Evolutionary conservation across 495 filamentous ascomycete genomes (phyloP).

Genomic region (Neurospora sp.): DNA sequence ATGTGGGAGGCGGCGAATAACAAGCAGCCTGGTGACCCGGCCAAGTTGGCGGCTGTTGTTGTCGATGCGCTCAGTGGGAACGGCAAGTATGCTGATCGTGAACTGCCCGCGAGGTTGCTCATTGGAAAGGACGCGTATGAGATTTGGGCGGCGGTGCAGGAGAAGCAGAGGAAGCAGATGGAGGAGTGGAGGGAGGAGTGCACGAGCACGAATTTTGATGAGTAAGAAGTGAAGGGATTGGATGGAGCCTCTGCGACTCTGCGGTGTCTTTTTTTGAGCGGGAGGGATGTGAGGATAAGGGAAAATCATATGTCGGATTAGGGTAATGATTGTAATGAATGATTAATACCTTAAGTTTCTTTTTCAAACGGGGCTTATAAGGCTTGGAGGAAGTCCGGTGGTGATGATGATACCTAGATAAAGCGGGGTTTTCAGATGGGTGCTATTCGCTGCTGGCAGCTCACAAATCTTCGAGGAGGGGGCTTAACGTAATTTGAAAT

Average conservation of each 20-base stretch:
- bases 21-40: neutral
- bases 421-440: neutral
- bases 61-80: neutral
- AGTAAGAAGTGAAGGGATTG: neutral
- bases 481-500: no score
- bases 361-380: neutral
- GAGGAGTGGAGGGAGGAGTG: neutral
- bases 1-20: neutral
- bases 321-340: neutral
- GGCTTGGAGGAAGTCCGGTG: neutral
- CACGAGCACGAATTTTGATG: neutral
- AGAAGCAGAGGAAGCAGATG: neutral
- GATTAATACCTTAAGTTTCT: neutral
- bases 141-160: neutral
- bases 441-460: neutral
- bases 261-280: no score
- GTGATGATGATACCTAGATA: neutral
- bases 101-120: neutral
- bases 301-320: neutral
- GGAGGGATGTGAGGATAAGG: neutral
- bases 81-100: neutral
- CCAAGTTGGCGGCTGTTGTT: neutral
- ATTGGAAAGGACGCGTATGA: neutral
- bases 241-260: no score
- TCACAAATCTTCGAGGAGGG: neutral